Percentiles rank a stretch among this genome's conserved stretches.
Conservation (phyloP, 106 monocot genomes). For the Agapanthus africanus region DNA sequence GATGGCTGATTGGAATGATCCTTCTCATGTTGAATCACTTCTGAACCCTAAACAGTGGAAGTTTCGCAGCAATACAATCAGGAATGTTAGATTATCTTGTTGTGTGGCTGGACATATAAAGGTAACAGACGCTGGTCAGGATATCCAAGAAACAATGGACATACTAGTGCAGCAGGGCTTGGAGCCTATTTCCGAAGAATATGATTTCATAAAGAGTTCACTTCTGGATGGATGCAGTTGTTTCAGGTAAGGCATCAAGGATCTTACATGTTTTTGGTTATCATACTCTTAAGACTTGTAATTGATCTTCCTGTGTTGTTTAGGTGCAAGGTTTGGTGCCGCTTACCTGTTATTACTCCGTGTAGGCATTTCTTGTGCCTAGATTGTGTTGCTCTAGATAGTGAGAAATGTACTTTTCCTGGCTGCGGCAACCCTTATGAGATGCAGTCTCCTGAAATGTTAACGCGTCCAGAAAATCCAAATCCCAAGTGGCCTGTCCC, state of each 20-base stretch:
- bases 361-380: slow-evolving; percentile 96
- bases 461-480: slow-evolving; percentile 96
- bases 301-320: slow-evolving; percentile 1
- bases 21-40: slow-evolving; percentile 98
- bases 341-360: slow-evolving; percentile 93
- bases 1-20: slow-evolving; percentile 99
- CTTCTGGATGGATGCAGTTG: slow-evolving; percentile 81
- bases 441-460: slow-evolving; percentile 91
- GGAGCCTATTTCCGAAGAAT: slow-evolving; percentile 79
- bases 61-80: slow-evolving; percentile 70
- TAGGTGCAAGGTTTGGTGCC: slow-evolving; percentile 96
- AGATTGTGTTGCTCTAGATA: slow-evolving; percentile 78
- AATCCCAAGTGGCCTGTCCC: slow-evolving; percentile 99
- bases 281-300: slow-evolving; percentile 4
- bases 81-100: slow-evolving; percentile 88
- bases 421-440: slow-evolving; percentile 80
- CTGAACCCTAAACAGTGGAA: slow-evolving; percentile 99
- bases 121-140: slow-evolving; percentile 82
- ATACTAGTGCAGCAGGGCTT: slow-evolving; percentile 65
- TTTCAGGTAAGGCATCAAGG: slow-evolving; percentile 54
- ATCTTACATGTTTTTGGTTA: background rate
- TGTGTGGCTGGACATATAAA: slow-evolving; percentile 97
- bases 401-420: slow-evolving; percentile 80
- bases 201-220: slow-evolving; percentile 42
- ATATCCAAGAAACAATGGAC: slow-evolving; percentile 98